phyloP scores from a whole-genome alignment of 1,284 basidiomycete species.

The Microbotryum saponariae region DNA sequence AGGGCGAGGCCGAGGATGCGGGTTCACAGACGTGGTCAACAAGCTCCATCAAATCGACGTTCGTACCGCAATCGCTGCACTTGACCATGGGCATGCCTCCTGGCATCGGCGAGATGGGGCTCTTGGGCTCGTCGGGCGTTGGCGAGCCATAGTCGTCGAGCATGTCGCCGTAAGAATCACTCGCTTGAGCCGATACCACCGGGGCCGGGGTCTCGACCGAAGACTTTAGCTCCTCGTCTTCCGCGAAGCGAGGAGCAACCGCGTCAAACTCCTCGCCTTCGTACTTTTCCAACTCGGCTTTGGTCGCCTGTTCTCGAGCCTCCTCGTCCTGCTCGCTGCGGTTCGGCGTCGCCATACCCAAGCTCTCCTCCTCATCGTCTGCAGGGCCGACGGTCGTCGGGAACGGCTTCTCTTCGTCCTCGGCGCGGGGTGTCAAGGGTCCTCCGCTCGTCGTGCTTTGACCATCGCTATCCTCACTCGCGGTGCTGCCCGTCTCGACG shows the following conservation, averaged over 20 bases:
- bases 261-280: constrained; percentile 21
- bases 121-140: neutral
- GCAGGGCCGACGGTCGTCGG: neutral
- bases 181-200: neutral
- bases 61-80: constrained; percentile 31
- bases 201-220: too few relatives aligned
- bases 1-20: neutral
- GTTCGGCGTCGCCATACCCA: neutral
- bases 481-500: constrained; percentile 16
- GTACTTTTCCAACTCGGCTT: constrained; percentile 18
- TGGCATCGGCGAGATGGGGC: neutral
- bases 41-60: constrained; percentile 28
- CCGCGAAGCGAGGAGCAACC: constrained; percentile 1
- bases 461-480: neutral
- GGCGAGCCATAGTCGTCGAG: constrained; percentile 3
- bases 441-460: neutral
- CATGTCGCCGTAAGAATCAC: neutral
- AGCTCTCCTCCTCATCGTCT: neutral
- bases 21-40: constrained; percentile 22
- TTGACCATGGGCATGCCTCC: constrained; percentile 30
- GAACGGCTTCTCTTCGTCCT: neutral
- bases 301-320: constrained; percentile 1
- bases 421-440: too few relatives aligned
- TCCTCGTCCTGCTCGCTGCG: constrained; percentile 9
- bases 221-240: neutral